Conservation (phyloP, 805 yeast genomes). For the Sugiyamaella lignohabitans region DNA sequence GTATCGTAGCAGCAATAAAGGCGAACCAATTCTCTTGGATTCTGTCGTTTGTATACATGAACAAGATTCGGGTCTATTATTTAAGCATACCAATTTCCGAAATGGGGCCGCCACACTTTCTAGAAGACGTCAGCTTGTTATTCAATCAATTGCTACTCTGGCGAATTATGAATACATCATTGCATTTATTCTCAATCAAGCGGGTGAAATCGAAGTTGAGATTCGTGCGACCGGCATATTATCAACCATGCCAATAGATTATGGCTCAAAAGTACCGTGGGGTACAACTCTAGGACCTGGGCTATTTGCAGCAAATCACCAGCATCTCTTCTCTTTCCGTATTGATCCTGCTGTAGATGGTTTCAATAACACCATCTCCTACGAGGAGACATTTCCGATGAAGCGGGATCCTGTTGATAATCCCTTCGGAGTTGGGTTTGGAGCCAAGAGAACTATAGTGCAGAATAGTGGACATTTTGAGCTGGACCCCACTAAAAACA, state of each 20-base stretch:
- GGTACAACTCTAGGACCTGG: slow-evolving; percentile 76
- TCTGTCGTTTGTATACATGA: slow-evolving; percentile 81
- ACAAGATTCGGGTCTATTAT: slow-evolving; percentile 75
- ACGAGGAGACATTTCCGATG: slow-evolving; percentile 52
- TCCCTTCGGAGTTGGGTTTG: slow-evolving; percentile 73
- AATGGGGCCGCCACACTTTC: slow-evolving; percentile 72
- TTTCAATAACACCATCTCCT: slow-evolving; percentile 66
- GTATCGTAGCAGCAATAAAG: slow-evolving; percentile 60
- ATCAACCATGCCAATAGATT: slow-evolving; percentile 61
- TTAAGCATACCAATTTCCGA: slow-evolving; percentile 80
- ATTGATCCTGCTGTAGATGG: slow-evolving; percentile 79
- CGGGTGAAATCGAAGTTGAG: slow-evolving; percentile 75
- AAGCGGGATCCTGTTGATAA: slow-evolving; percentile 56
- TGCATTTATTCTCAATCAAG: slow-evolving; percentile 79
- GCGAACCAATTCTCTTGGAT: slow-evolving; percentile 63
- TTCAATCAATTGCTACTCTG: slow-evolving; percentile 80
- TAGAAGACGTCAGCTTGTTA: slow-evolving; percentile 64
- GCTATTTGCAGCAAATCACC: slow-evolving; percentile 81
- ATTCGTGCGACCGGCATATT: slow-evolving; percentile 76
- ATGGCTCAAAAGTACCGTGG: slow-evolving; percentile 67
- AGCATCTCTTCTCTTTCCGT: slow-evolving; percentile 73
- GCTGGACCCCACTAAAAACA: slow-evolving; percentile 45
- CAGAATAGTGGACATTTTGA: slow-evolving; percentile 23
- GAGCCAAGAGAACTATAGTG: slow-evolving; percentile 42
- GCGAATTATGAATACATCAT: slow-evolving; percentile 82